These are phyloP conservation scores for Amauroascus niger DNA, from an alignment of 2,329 filamentous ascomycete species.

Conservation along the genomic window DNA sequence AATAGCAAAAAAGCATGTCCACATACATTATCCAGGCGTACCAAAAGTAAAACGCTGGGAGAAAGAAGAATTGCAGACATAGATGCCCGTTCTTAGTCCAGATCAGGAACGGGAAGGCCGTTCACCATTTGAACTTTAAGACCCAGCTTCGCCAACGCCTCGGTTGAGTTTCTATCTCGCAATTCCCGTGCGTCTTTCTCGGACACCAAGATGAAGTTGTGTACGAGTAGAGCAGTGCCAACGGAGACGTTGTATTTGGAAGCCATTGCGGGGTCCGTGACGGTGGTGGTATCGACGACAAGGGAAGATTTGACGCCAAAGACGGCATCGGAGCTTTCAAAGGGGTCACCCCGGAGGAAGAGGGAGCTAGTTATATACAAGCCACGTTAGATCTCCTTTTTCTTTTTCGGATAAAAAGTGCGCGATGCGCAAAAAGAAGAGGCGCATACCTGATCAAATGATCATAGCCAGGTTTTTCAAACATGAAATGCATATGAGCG, in stretches of 20 bases:
- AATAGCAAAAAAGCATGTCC: not conserved
- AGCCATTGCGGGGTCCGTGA: constrained; percentile 45
- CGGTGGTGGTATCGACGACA: constrained; percentile 53
- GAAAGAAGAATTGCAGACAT: not conserved
- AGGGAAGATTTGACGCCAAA: constrained; percentile 79
- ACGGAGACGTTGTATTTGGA: constrained; percentile 53
- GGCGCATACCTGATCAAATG: constrained; percentile 66
- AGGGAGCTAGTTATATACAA: constrained; percentile 55
- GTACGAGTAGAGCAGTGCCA: constrained; percentile 54
- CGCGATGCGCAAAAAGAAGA: constrained; percentile 1
- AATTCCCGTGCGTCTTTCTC: constrained; percentile 58
- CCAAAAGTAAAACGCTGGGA: not conserved
- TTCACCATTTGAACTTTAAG: constrained; percentile 62
- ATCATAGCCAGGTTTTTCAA: constrained; percentile 69
- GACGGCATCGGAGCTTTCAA: constrained; percentile 73
- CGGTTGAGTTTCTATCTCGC: constrained; percentile 55
- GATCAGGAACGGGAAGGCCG: constrained; percentile 65
- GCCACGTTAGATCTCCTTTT: not conserved
- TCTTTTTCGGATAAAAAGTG: not conserved
- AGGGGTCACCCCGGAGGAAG: constrained; percentile 67
- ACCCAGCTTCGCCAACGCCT: constrained; percentile 58
- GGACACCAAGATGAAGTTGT: constrained; percentile 70
- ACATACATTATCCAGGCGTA: not conserved
- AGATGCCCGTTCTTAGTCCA: constrained; percentile 37
- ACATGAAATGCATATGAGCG: constrained; percentile 81